Evolutionary conservation across 2,329 filamentous ascomycete species (phyloP).

Genomic region (Aschersonia sp.): DNA sequence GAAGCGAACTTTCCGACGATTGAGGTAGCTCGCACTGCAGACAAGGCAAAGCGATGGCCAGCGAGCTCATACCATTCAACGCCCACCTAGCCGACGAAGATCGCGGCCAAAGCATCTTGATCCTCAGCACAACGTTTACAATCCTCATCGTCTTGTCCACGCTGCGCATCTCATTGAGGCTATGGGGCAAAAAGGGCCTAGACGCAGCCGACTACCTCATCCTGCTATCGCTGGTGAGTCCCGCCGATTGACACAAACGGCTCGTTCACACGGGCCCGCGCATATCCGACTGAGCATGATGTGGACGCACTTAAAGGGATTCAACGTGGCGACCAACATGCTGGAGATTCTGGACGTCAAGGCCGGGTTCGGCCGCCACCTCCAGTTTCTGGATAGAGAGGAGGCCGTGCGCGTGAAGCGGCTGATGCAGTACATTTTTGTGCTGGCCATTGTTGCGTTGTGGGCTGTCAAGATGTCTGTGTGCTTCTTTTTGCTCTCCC

Average conservation of each 20-base stretch:
- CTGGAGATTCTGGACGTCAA: not conserved
- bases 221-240: not conserved
- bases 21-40: no score
- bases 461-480: not conserved
- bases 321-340: not conserved
- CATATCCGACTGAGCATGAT: not conserved
- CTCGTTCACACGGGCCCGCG: no score
- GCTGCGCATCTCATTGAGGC: not conserved
- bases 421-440: not conserved
- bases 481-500: not conserved
- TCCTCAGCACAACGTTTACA: not conserved
- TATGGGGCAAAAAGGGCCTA: not conserved
- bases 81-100: not conserved
- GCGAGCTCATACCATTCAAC: not conserved
- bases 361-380: not conserved
- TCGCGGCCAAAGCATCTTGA: not conserved
- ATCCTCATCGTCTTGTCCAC: not conserved
- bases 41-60: not conserved
- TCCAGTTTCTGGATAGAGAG: not conserved
- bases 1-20: no score
- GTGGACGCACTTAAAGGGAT: not conserved
- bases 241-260: no score
- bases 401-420: not conserved
- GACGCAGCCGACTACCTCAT: not conserved
- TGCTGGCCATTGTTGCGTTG: not conserved